Conservation (phyloP, 1,284 basidiomycete species). For the Cutaneotrichosporon sp. region DNA sequence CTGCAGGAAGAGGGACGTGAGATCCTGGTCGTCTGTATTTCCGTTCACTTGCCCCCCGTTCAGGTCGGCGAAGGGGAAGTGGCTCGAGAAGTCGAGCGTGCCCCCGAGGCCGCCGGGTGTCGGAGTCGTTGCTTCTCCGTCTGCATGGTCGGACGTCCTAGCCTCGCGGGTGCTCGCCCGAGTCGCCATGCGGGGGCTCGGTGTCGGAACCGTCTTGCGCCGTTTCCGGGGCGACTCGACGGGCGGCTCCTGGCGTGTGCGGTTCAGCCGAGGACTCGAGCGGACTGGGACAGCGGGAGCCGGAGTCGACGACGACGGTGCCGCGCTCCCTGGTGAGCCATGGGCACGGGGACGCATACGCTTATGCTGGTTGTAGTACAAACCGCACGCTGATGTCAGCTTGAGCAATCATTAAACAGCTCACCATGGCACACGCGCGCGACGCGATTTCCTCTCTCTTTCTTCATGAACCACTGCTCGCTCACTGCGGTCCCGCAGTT, state of each 20-base stretch:
- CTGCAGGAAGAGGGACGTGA: conserved; percentile 14
- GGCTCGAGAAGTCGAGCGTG: conserved; percentile 7
- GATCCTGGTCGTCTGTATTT: conserved; percentile 9
- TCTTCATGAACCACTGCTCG: conserved; percentile 39
- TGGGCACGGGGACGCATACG: conserved; percentile 34
- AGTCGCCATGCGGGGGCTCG: conserved; percentile 31
- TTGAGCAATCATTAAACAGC: conserved; percentile 3
- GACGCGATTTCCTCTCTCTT: conserved; percentile 22
- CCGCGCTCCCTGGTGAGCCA: neutral
- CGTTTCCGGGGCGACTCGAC: conserved; percentile 28
- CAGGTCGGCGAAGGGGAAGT: conserved; percentile 10
- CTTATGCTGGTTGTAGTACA: conserved; percentile 46
- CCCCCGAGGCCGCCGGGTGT: conserved; percentile 8
- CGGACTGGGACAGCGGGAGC: neutral
- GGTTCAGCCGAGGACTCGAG: conserved; percentile 9
- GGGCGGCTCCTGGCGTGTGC: conserved; percentile 5
- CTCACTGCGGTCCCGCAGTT: conserved; percentile 41
- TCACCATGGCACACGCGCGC: conserved; percentile 45
- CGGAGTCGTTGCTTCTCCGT: conserved; percentile 9
- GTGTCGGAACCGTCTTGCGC: conserved; percentile 19
- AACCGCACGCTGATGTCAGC: conserved; percentile 34
- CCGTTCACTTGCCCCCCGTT: neutral
- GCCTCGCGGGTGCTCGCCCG: conserved; percentile 15
- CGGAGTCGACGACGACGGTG: neutral
- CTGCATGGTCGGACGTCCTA: no score